Evolutionary conservation across 352 stramenopile species (phyloP), one percentile per base, ranked within the genome.

Genomic region (Phytophthora melonis): DNA sequence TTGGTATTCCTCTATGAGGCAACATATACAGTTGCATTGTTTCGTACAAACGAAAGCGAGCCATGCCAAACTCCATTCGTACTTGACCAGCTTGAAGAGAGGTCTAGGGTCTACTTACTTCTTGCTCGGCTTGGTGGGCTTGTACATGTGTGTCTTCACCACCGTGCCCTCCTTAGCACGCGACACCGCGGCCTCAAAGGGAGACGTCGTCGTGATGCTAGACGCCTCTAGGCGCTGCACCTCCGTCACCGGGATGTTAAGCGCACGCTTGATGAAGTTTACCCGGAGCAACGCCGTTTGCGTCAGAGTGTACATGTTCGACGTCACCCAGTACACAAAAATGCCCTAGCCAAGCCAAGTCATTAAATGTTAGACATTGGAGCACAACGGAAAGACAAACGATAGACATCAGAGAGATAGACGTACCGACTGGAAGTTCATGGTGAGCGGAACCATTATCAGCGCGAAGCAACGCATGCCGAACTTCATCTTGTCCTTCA

Each of bases 321-420:
- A 95, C 54, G 79, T 93, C 66, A 96, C 87, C 90, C 90, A 96
- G 84, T 95, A 96, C 32, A 96, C 79, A 18, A 96, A 89, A 41
- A 96, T 87, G 41, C 88, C 88, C 87, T 93, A 23, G 4, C 18
- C 16, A 50, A 21, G 16, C 16, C 5, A 18, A 45, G 14, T 4
- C 43, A 21, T 50, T 18, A 50, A 50, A 23, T 45, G 10, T 50
- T 50, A 50, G 18, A 23, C 18, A 50, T 19, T n/a, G 6, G 18
- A 50, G 11, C 7, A 50, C 43, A 5, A 50, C 16, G 16, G 43
- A 21, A 23, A 52, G 14, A 66, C 5, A 19, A 4, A 58, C 9
- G 36, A 63, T n/a, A 59, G 13, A 34, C 16, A 10, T 23, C 6
- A 30, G 19, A 27, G 14, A 54, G 27, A 55, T 45, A 41, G n/a